Evolutionary conservation across 2,329 filamentous ascomycete genomes (phyloP).

Genomic region (Claviceps sp.): DNA sequence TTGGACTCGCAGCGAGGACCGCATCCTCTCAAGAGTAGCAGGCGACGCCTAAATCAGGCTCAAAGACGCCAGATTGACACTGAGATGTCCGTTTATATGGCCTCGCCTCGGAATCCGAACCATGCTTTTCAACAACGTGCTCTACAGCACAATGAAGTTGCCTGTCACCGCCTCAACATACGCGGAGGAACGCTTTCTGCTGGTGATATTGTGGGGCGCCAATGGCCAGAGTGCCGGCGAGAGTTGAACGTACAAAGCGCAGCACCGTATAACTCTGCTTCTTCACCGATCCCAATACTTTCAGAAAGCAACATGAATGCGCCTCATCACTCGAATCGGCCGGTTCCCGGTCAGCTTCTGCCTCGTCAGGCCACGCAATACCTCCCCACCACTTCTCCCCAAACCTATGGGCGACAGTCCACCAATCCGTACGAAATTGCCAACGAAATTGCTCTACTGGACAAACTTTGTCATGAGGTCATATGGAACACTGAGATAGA

Average conservation of each 20-base stretch:
- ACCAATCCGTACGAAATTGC: conserved; percentile 32
- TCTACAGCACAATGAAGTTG: background rate
- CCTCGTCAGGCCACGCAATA: background rate
- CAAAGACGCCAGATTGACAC: conserved; percentile 50
- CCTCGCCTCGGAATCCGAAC: conserved; percentile 19
- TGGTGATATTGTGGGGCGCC: background rate
- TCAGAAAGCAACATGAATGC: background rate
- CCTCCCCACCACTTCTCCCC: conserved; percentile 7
- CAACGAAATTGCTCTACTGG: conserved; percentile 35
- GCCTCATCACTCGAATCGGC: background rate
- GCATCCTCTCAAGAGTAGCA: conserved; percentile 4
- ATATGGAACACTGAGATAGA: conserved; percentile 50
- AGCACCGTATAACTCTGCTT: background rate
- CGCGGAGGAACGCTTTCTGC: background rate
- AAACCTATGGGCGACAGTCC: conserved; percentile 17
- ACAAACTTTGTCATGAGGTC: conserved; percentile 29
- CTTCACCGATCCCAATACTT: background rate
- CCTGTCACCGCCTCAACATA: background rate
- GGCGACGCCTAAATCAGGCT: conserved; percentile 37
- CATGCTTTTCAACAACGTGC: background rate
- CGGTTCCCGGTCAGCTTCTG: background rate
- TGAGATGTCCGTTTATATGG: conserved; percentile 42
- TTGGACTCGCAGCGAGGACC: conserved; percentile 8
- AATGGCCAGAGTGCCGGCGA: background rate
- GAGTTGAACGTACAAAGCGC: background rate